Evolutionary conservation across 164 flowering plant genomes (phyloP).

Genomic region (Stephania yunnanensis): DNA sequence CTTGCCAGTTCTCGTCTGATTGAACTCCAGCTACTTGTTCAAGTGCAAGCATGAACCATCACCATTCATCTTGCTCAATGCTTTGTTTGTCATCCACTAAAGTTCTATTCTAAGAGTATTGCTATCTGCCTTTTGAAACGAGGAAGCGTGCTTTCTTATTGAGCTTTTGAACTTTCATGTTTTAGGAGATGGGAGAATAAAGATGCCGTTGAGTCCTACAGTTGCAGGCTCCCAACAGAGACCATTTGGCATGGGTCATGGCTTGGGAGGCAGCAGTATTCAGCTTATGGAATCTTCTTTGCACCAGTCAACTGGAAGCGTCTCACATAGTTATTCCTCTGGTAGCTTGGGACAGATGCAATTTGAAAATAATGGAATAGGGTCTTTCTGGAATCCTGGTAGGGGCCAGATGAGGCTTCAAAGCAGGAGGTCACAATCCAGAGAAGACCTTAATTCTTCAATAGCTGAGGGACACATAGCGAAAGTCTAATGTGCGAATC

Average conservation of each 20-base stretch:
- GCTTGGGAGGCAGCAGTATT: conserved; percentile 54
- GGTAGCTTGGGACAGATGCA: conserved; percentile 91
- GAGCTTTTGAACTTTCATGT: conserved; percentile 4
- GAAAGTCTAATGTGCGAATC: conserved; percentile 37
- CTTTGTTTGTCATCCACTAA: background rate
- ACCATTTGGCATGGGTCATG: conserved; percentile 53
- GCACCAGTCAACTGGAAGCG: conserved; percentile 58
- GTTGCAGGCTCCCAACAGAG: conserved; percentile 44
- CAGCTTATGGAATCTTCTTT: conserved; percentile 67
- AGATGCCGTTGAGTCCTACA: conserved; percentile 93
- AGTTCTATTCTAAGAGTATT: background rate
- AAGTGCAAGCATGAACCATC: background rate
- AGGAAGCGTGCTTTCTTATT: background rate
- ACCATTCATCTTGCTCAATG: background rate
- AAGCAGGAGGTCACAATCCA: conserved; percentile 94
- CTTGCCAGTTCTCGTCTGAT: background rate
- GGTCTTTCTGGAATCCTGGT: conserved; percentile 72
- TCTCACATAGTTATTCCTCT: conserved; percentile 82
- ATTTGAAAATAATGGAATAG: conserved; percentile 51
- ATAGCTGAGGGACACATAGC: conserved; percentile 62
- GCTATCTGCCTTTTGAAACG: background rate
- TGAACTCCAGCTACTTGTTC: background rate
- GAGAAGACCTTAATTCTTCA: conserved; percentile 88
- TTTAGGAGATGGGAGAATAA: conserved; percentile 79
- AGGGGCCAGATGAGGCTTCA: conserved; percentile 89